phyloP scores from a whole-genome alignment of 441 rosid genomes.

The Raphanus hybrid region DNA sequence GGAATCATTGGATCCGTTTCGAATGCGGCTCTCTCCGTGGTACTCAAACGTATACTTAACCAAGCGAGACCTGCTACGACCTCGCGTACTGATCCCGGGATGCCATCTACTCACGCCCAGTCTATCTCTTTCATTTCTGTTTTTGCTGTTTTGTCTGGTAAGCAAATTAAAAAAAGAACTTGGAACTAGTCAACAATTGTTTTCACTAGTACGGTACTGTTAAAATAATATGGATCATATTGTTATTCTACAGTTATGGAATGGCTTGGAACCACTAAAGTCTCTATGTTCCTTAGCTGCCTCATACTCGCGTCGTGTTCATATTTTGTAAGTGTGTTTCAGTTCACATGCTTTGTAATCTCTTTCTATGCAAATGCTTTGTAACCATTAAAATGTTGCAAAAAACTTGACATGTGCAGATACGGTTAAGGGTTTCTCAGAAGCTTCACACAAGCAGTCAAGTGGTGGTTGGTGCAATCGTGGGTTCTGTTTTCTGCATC shows the following conservation, averaged over 20 bases:
- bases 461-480: slow-evolving; percentile 68
- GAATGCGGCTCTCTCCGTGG: slow-evolving; percentile 36
- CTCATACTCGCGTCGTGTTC: slow-evolving; percentile 57
- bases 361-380: neutral
- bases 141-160: slow-evolving; percentile 40
- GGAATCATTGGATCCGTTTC: slow-evolving; percentile 37
- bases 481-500: slow-evolving; percentile 62
- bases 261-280: slow-evolving; percentile 56
- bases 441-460: slow-evolving; percentile 75
- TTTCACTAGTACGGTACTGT: neutral
- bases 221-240: neutral
- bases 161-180: neutral
- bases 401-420: slow-evolving; percentile 48
- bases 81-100: slow-evolving; percentile 42
- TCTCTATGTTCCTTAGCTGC: slow-evolving; percentile 47
- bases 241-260: slow-evolving; percentile 53
- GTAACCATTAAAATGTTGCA: neutral
- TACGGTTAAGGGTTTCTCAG: slow-evolving; percentile 85
- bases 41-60: slow-evolving; percentile 41
- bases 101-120: slow-evolving; percentile 48
- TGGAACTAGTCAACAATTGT: neutral
- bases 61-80: slow-evolving; percentile 42
- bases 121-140: slow-evolving; percentile 33
- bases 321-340: slow-evolving; percentile 71
- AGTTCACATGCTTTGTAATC: neutral